Conservation (phyloP, 2,329 filamentous ascomycete genomes). For the Pleochaeta shiraiana region DNA sequence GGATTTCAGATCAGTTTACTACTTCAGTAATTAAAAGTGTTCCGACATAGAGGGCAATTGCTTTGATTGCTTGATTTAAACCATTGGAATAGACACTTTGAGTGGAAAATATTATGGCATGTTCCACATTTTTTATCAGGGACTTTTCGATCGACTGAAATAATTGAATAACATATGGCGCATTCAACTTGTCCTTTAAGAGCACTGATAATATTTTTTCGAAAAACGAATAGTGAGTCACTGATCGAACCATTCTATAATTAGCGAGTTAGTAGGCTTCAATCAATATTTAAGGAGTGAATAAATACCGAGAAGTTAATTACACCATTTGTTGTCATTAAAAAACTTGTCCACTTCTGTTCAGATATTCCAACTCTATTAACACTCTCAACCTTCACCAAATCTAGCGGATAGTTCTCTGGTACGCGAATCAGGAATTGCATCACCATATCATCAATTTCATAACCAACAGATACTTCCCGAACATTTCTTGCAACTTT, state of each 20-base stretch:
- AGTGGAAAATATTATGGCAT: conserved; percentile 88
- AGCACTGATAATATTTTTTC: conserved; percentile 66
- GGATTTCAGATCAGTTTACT: neutral
- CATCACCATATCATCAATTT: conserved; percentile 71
- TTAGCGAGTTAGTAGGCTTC: neutral
- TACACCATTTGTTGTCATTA: conserved; percentile 70
- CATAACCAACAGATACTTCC: conserved; percentile 68
- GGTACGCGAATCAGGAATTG: conserved; percentile 68
- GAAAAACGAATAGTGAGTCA: conserved; percentile 69
- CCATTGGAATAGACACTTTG: conserved; percentile 84
- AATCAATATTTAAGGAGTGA: neutral
- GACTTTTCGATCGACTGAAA: conserved; percentile 69
- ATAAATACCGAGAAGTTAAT: conserved; percentile 59
- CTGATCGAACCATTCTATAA: conserved; percentile 56
- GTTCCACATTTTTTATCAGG: conserved; percentile 83
- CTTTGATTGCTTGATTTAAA: conserved; percentile 86
- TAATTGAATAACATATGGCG: conserved; percentile 91
- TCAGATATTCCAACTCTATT: conserved; percentile 76
- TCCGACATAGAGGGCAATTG: conserved; percentile 72
- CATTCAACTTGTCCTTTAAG: conserved; percentile 90
- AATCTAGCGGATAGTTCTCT: conserved; percentile 59
- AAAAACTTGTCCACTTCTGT: conserved; percentile 81
- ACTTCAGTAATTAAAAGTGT: conserved; percentile 2
- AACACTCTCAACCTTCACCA: conserved; percentile 52
- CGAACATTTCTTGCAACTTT: conserved; percentile 48